Base-by-base conservation (phyloP, 2,329 filamentous ascomycete genomes). In the Aschersonia sp. region DNA sequence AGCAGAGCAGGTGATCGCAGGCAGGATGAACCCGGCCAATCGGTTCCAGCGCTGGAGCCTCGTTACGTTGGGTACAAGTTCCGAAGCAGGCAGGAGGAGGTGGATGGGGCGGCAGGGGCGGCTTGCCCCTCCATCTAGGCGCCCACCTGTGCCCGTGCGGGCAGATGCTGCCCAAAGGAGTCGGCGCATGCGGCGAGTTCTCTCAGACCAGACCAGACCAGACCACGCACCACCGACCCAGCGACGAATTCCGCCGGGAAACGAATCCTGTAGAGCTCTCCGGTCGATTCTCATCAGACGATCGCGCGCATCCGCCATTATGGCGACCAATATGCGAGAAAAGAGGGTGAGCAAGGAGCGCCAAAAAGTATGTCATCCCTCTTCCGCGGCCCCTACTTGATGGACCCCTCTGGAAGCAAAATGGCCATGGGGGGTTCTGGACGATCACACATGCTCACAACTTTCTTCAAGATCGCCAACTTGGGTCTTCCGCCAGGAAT, bases 401-500 rank as follows among this genome's bases (percentile, higher is more conserved):
- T 22, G 22, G 22, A 22, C 22, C 22, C 22, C 22, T 22, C 22
- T 22, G 22, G 22, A 22, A 4, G 22, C 22, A 22, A 22, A 22
- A 22, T 4, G 22, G 2, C 22, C 22, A 22, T 22, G 22, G 40
- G n/a, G 14, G 11, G 7, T 5, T 8, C 31, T 35, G 30, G 45
- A 9, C 30, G 35, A 12, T 10, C n/a, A 33, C 44, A 35, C 42
- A 47, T 50, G 39, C 54, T 58, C 54, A 59, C 47, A 30, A 44
- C 40, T 46, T 45, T 49, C 52, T 42, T 47, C 44, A 52, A 81
- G 76, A 76, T 80, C 53, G 66, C 69, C 45, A 72, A 68, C 52
- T 64, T 65, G 46, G 72, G 70, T 51, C 60, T 81, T 40, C 79
- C 81, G 41, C 78, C 79, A 14, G 79, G 80, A 47, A 95, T 98